Evolutionary conservation across 2,329 filamentous ascomycete species (phyloP).

Genomic region (Xylaria sp.): DNA sequence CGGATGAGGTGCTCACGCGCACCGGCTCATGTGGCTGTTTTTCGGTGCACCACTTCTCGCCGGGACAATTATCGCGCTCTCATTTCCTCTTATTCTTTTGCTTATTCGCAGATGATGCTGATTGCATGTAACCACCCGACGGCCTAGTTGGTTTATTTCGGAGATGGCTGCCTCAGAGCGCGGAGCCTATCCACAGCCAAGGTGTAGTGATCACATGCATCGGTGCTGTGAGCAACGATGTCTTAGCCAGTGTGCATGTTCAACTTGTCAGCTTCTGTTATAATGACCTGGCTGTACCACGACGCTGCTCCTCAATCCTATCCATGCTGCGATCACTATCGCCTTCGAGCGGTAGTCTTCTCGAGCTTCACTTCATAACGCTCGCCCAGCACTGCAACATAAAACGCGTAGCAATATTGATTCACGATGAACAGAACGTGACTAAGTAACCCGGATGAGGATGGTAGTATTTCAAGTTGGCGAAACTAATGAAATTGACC

Average conservation of each 20-base stretch:
- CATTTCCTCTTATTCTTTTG: background rate
- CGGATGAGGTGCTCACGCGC: constrained; percentile 35
- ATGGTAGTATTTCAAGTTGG: too few species aligned
- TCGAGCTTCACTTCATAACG: too few species aligned
- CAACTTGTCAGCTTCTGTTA: background rate
- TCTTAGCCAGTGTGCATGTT: constrained; percentile 5
- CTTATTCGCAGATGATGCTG: constrained; percentile 1
- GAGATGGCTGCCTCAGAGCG: background rate
- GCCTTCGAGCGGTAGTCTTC: background rate
- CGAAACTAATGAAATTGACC: too few species aligned
- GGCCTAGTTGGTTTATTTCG: background rate
- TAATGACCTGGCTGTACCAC: background rate
- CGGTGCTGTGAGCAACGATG: constrained; percentile 17
- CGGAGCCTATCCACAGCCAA: background rate
- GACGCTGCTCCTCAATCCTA: background rate
- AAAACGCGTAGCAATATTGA: too few species aligned
- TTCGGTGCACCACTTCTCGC: background rate
- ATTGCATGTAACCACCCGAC: background rate
- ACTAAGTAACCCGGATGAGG: too few species aligned
- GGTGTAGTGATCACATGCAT: constrained; percentile 20
- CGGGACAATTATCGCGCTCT: background rate
- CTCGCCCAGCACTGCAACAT: too few species aligned
- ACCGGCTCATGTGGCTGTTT: constrained; percentile 15
- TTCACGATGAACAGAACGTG: too few species aligned
- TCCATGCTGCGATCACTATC: background rate